phyloP scores from a whole-genome alignment of 345 rosid species.

The Eucalyptus pumila region DNA sequence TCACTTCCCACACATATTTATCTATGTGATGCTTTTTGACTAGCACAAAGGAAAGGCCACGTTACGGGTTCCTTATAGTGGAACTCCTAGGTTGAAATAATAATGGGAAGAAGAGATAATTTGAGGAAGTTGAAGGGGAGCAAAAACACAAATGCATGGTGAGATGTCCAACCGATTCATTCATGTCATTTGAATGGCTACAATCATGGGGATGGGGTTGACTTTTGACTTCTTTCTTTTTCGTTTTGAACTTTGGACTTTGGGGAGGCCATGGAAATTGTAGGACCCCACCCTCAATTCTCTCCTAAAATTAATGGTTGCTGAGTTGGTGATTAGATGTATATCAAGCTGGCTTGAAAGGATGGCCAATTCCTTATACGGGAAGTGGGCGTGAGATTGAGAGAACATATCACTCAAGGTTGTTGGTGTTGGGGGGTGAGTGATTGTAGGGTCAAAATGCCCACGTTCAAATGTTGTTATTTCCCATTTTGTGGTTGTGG shows the following conservation, averaged over 20 bases:
- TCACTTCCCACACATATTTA: neutral
- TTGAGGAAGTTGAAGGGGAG: neutral
- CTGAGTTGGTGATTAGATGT: slow-evolving; percentile 27
- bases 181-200: slow-evolving; percentile 7
- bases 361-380: slow-evolving; percentile 17
- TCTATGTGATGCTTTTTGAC: neutral
- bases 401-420: neutral
- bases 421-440: slow-evolving; percentile 5
- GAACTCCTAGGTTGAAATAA: neutral
- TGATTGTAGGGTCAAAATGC: slow-evolving; percentile 35
- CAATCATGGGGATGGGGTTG: slow-evolving; percentile 1
- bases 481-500: slow-evolving; percentile 29
- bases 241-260: neutral
- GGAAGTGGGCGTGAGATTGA: slow-evolving; percentile 20
- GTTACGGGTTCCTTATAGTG: neutral
- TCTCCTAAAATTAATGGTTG: slow-evolving; percentile 6
- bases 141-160: neutral
- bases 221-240: slow-evolving; percentile 19
- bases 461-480: slow-evolving; percentile 6
- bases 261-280: slow-evolving; percentile 24
- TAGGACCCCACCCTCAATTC: neutral
- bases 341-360: neutral
- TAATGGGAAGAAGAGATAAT: neutral
- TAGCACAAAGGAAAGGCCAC: neutral
- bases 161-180: neutral